Conservation (phyloP, 2,329 filamentous ascomycete species). For the Aspergillus sp. region DNA sequence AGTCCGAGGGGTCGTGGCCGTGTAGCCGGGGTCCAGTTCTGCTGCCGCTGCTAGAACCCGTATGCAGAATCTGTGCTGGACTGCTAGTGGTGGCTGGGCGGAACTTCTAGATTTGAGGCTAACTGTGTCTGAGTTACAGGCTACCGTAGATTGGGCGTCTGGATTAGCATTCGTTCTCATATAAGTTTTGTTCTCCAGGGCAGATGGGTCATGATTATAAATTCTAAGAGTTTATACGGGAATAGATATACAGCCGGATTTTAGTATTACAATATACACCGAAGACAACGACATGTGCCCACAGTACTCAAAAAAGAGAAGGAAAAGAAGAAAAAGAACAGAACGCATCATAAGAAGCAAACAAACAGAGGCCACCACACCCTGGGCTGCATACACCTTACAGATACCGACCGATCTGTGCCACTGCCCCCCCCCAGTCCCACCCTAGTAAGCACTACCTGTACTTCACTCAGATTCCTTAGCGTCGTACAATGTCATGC, state of each 20-base stretch:
- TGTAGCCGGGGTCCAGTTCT: neutral
- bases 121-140: neutral
- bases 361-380: neutral
- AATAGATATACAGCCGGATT: neutral
- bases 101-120: neutral
- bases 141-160: too few relatives aligned
- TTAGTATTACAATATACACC: neutral
- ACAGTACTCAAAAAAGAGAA: neutral
- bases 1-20: neutral
- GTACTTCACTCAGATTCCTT: neutral
- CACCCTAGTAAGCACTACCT: neutral
- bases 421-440: neutral
- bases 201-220: too few relatives aligned
- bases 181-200: too few relatives aligned
- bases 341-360: neutral
- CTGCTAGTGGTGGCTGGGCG: neutral
- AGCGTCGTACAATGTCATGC: slow-evolving; percentile 19
- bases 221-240: neutral
- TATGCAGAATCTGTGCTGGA: neutral
- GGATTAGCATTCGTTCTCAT: too few relatives aligned
- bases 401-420: neutral
- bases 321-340: neutral
- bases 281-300: neutral
- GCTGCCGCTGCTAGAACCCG: neutral
- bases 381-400: neutral